Conservation (phyloP, 441 rosid genomes). For the Rhodomyrtus psidioides region DNA sequence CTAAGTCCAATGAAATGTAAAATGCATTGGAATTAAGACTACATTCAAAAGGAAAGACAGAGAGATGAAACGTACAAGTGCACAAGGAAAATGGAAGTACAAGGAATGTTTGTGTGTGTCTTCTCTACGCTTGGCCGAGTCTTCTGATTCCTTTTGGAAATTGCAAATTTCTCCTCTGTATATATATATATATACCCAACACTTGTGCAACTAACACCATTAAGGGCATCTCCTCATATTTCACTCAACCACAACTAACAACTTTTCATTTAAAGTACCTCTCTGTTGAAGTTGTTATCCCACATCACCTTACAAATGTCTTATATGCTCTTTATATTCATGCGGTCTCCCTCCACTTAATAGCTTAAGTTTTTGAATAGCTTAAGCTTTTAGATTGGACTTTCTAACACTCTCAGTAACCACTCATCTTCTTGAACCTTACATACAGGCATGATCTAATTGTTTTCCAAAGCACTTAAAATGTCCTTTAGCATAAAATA, state of each 20-base stretch:
- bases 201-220: neutral
- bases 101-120: neutral
- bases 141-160: neutral
- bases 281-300: neutral
- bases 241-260: neutral
- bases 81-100: neutral
- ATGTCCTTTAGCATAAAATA: neutral
- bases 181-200: no score
- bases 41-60: neutral
- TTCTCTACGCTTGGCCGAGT: neutral
- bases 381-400: no score
- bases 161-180: neutral
- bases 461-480: neutral
- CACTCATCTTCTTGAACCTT: neutral
- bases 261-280: neutral
- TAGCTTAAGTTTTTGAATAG: no score
- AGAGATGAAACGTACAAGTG: neutral
- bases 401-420: neutral
- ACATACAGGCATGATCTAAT: neutral
- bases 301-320: no score
- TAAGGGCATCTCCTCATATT: neutral
- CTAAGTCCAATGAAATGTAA: neutral
- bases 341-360: no score
- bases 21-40: neutral
- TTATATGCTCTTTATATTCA: no score